Evolutionary conservation across 495 filamentous ascomycete species (phyloP).

Genomic region (Penicillium nucicola): DNA sequence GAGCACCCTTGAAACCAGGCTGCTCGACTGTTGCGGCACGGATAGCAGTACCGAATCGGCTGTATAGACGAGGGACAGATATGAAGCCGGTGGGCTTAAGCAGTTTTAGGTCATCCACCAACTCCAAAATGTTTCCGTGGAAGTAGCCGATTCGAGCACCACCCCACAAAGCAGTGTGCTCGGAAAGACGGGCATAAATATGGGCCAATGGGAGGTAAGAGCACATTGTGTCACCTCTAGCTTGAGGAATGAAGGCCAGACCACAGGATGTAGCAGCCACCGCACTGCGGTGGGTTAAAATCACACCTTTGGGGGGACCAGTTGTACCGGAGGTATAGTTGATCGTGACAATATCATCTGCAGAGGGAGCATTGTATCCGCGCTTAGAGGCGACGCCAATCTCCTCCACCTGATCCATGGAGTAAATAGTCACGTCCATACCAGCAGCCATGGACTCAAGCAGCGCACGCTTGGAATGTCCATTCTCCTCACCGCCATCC

Average conservation of each 20-base stretch:
- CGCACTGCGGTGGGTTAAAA: conserved; percentile 78
- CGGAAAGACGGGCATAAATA: conserved; percentile 82
- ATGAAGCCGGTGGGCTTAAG: conserved; percentile 79
- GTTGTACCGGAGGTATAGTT: conserved; percentile 99
- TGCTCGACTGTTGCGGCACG: conserved; percentile 73
- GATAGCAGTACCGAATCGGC: conserved; percentile 81
- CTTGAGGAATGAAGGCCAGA: conserved; percentile 48
- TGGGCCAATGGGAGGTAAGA: conserved; percentile 95
- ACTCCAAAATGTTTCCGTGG: conserved; percentile 82
- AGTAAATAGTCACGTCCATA: conserved; percentile 71
- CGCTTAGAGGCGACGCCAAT: conserved; percentile 66
- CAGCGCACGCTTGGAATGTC: conserved; percentile 73
- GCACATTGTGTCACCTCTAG: conserved; percentile 56
- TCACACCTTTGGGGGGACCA: conserved; percentile 89
- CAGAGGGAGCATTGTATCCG: conserved; percentile 62
- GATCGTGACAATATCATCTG: conserved; percentile 82
- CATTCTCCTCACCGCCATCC: conserved; percentile 72
- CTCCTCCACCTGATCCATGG: conserved; percentile 73
- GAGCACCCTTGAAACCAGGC: conserved; percentile 74
- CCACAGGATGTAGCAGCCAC: conserved; percentile 66
- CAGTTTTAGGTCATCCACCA: conserved; percentile 89
- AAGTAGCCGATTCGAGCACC: conserved; percentile 87
- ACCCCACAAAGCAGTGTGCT: conserved; percentile 70
- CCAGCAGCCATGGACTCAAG: conserved; percentile 70
- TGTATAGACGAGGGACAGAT: conserved; percentile 90